Conservation (phyloP, 2,329 filamentous ascomycete species). For the Xylariaceae sp. region DNA sequence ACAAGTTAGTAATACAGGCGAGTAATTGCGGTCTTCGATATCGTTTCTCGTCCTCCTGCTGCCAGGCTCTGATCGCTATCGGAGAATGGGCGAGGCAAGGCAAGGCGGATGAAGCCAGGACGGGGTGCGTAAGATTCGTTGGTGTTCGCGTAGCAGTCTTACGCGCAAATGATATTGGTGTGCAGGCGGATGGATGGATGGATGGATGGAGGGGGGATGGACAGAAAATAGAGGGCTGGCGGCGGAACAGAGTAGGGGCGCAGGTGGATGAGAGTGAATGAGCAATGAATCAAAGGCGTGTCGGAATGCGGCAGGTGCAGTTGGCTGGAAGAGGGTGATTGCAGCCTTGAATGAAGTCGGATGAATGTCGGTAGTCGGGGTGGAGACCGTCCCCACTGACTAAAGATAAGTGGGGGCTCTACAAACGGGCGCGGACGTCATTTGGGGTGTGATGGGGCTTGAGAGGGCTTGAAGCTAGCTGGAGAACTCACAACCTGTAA, state of each 20-base stretch:
- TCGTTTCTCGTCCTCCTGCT: neutral
- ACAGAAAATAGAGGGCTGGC: neutral
- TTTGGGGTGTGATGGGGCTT: too few relatives aligned
- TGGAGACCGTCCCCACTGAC: neutral
- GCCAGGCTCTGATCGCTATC: neutral
- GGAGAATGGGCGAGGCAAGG: neutral
- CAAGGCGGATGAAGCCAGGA: neutral
- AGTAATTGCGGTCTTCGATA: neutral
- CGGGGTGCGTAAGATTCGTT: neutral
- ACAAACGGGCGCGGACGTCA: neutral
- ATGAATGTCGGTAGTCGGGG: neutral
- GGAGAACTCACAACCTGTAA: too few relatives aligned
- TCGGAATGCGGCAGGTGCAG: neutral
- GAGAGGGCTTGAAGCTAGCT: too few relatives aligned
- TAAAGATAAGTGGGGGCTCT: neutral
- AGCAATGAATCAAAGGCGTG: slow-evolving; percentile 5
- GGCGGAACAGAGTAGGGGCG: neutral
- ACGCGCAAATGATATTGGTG: neutral
- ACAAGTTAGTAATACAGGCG: neutral
- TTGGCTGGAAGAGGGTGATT: neutral
- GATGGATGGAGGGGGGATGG: too few relatives aligned
- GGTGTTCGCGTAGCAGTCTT: neutral
- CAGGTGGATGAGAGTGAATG: neutral
- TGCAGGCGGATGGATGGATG: neutral
- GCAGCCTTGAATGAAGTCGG: neutral